A percentile compares a stretch with the other conserved stretches of the same genome.
Conservation (phyloP, 768 basidiomycete species). For the Tulasnella sp. region DNA sequence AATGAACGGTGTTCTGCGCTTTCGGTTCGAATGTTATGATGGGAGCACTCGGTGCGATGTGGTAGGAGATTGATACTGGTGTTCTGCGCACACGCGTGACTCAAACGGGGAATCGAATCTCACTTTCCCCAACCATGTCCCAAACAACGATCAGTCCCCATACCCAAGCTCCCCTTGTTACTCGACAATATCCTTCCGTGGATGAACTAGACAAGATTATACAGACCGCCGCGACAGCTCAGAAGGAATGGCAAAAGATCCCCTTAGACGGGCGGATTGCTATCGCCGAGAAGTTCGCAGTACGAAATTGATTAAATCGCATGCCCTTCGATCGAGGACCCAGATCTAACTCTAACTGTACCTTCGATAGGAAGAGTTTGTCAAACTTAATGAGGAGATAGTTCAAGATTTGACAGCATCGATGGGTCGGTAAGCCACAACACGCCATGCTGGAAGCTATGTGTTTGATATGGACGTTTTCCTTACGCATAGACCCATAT, state of each 20-base stretch:
- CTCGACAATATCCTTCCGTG: constrained; percentile 51
- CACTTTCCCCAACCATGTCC: too few relatives aligned
- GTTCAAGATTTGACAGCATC: constrained; percentile 70
- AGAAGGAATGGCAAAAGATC: constrained; percentile 59
- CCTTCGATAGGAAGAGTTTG: constrained; percentile 38
- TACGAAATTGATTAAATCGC: constrained; percentile 31
- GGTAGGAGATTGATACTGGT: too few relatives aligned
- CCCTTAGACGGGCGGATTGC: constrained; percentile 53
- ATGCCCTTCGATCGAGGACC: not conserved
- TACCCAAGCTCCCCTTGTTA: constrained; percentile 57
- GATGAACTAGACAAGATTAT: constrained; percentile 54
- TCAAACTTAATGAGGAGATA: constrained; percentile 46
- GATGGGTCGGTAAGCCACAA: constrained; percentile 70
- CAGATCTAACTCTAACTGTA: not conserved
- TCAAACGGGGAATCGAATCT: too few relatives aligned
- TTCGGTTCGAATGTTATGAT: too few relatives aligned
- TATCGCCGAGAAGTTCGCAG: constrained; percentile 63
- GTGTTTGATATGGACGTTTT: not conserved
- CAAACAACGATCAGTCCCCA: constrained; percentile 85
- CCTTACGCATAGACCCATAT: constrained; percentile 44
- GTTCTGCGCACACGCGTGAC: too few relatives aligned
- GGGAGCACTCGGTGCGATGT: too few relatives aligned
- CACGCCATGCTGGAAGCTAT: not conserved
- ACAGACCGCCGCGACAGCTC: constrained; percentile 47
- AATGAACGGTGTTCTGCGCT: too few relatives aligned